phyloP scores from a whole-genome alignment of 306 rosid genomes.

The Rosa multiflora region DNA sequence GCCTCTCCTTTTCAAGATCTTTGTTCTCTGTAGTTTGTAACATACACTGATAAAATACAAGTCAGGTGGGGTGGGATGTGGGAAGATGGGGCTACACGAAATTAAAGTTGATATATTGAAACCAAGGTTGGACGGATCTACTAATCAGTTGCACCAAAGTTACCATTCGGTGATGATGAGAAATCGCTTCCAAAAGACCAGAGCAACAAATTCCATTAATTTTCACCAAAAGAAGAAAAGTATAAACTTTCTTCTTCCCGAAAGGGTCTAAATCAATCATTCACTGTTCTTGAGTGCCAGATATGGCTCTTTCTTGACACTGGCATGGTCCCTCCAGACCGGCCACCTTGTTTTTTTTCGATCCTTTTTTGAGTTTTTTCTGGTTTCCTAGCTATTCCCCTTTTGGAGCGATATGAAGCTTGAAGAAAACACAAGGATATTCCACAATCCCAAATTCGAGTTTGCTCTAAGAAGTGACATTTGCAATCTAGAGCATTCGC shows the following conservation, averaged over 20 bases:
- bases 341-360: too few species aligned
- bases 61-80: slow-evolving; percentile 4
- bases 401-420: too few species aligned
- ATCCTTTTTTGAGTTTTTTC: too few species aligned
- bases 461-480: background rate
- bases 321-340: too few species aligned
- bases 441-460: background rate
- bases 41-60: background rate
- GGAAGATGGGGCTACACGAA: background rate
- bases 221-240: background rate
- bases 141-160: background rate
- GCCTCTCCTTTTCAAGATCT: slow-evolving; percentile 2
- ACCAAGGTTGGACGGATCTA: background rate
- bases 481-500: background rate
- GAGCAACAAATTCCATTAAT: background rate
- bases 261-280: background rate
- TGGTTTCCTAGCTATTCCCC: too few species aligned
- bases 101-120: background rate
- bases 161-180: background rate
- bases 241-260: background rate
- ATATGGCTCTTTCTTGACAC: background rate
- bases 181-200: background rate
- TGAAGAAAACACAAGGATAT: background rate
- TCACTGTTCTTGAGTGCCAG: background rate
- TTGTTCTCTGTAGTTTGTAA: background rate